Base-by-base conservation (phyloP, 495 filamentous ascomycete genomes). In the Amorphotheca resinae region DNA sequence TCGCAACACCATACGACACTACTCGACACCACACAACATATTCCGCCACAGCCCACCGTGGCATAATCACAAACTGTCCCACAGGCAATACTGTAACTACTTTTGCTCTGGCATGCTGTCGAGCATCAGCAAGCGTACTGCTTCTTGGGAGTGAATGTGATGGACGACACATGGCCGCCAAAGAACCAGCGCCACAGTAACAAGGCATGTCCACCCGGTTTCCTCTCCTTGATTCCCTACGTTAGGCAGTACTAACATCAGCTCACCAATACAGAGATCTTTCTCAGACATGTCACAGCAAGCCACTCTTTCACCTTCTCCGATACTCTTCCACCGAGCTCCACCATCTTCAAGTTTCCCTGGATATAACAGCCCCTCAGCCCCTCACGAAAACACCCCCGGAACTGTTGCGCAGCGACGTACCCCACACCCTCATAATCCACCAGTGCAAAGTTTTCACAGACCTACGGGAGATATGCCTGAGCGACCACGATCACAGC, bases 361-460 rank as follows among this genome's bases (percentile, higher is more conserved):
- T 15, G 38, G 20, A 28, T 26, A 42, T 23, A 37, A 17, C 32
- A 14, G 16, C 45, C 34, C 49, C 37, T 26, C 40, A 14, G 34
- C 45, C 28, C 38, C 55, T 50, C 35, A 46, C 42, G 50, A 50
- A 46, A 48, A 54, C 48, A 26, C 42, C 38, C 43, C 41, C 39
- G 46, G 48, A 11, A 51, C 45, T 36, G 50, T 38, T 35, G 48
- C 42, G 21, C 18, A 42, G 25, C 51, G 55, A 41, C 46, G 50
- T 4, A 51, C 44, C 2, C 49, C 49, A 33, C 54, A 54, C 33
- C 49, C 56, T 47, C 66, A 7, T 36, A 55, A 53, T 31, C 22
- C 23, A 23, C 38, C 38, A 16, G 26, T 40, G 22, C 38, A 25
- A 16, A 26, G 22, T 36, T 22, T 53, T 40, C 46, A 53, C 21